Conservation (phyloP, 345 rosid species). For the Salix viminalis region DNA sequence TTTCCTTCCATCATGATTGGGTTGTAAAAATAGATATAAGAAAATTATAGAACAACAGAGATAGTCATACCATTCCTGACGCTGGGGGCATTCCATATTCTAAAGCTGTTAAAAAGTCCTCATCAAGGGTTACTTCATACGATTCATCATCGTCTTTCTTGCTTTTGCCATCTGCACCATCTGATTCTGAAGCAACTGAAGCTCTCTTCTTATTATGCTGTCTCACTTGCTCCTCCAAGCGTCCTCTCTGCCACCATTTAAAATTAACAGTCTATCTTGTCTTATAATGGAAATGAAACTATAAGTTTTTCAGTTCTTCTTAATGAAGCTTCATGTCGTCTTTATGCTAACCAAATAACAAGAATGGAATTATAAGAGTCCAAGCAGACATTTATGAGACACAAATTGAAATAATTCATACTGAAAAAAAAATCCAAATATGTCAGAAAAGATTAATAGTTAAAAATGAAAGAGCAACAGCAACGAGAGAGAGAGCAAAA, state of each 20-base stretch:
- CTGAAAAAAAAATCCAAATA: neutral
- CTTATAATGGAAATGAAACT: neutral
- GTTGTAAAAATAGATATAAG: neutral
- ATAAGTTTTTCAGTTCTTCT: neutral
- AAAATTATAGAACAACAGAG: neutral
- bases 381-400: neutral
- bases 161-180: constrained; percentile 22
- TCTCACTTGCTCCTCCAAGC: constrained; percentile 93
- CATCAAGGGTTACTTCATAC: constrained; percentile 84
- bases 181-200: constrained; percentile 32
- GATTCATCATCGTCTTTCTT: constrained; percentile 57
- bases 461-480: neutral
- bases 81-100: constrained; percentile 99
- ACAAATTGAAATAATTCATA: neutral
- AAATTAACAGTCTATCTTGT: constrained; percentile 1
- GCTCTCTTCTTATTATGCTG: constrained; percentile 79
- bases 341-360: too few relatives aligned
- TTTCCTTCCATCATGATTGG: neutral
- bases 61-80: constrained; percentile 75
- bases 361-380: neutral
- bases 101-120: constrained; percentile 89
- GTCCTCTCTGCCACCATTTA: constrained; percentile 51
- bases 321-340: too few relatives aligned
- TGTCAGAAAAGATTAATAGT: neutral
- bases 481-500: neutral